Evolutionary conservation across 176 grass and related monocot species (phyloP), one percentile per base, ranked within the genome.

Genomic region (Raddia guianensis): DNA sequence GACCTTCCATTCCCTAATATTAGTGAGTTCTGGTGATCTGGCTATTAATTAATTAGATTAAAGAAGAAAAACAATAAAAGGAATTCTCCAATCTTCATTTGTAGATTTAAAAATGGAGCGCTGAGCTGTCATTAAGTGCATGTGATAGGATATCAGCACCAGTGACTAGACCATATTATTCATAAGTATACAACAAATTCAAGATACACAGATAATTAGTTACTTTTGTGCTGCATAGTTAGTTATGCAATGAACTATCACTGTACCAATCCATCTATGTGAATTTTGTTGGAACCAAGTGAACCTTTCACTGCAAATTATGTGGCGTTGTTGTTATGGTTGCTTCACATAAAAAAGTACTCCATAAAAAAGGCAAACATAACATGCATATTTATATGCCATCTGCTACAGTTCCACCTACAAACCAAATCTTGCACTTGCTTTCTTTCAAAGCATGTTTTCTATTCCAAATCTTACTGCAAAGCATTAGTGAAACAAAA

Each of bases 31-130:
- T 69, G 19, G 60, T 40, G 4, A 40, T 40, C 37, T 40, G 37
- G 37, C 66, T 72, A 46, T 73, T 72, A 46, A 46, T 73, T 72
- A 46, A 79, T 72, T 47, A 73, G 10, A 82, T 85, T 16, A 37
- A 42, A 53, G 21, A 63, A 70, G 33, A 51, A 0, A 50, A 56
- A 52, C 45, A n/a, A 45, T 43, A 82, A 61, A 10, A 68, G 45
- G 70, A 70, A 50, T 61, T 52, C 20, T 19, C 61, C 45, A 45
- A 12, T 60, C 59, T 68, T 67, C 59, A 45, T 49, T 35, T 72
- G 34, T 32, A 71, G 34, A 72, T n/a, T 68, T 12, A 64, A 55
- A 48, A 82, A 57, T 52, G 40, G 60, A 16, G 56, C n/a, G 33
- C 3, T 34, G 63, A 72, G 57, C 46, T 64, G 48, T 42, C 8